phyloP scores from a whole-genome alignment of 768 basidiomycete species.

The Tylopilus rubrobrunneus region DNA sequence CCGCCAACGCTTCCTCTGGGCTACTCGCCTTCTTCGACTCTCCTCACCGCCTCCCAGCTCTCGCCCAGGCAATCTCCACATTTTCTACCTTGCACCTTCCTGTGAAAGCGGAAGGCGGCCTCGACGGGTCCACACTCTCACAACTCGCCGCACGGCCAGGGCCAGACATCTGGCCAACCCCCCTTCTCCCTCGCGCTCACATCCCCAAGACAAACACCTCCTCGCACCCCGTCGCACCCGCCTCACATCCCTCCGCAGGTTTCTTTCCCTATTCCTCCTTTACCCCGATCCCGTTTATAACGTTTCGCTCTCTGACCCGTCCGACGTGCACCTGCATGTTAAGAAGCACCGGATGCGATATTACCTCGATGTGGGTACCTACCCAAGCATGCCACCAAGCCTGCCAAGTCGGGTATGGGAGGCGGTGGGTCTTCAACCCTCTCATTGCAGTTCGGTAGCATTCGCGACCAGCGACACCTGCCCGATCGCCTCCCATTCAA shows the following conservation, averaged over 20 bases:
- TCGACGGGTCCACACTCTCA: conserved; percentile 30
- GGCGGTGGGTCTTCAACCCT: conserved; percentile 55
- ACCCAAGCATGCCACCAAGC: conserved; percentile 53
- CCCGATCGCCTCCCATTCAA: conserved; percentile 11
- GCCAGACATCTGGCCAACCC: conserved; percentile 29
- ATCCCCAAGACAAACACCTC: conserved; percentile 32
- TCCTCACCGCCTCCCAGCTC: conserved; percentile 36
- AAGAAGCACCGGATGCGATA: conserved; percentile 36
- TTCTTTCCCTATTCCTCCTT: conserved; percentile 37
- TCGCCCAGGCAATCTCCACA: conserved; percentile 37
- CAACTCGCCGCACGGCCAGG: conserved; percentile 34
- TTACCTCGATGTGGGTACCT: conserved; percentile 74
- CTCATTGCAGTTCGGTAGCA: conserved; percentile 62
- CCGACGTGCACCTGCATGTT: conserved; percentile 26
- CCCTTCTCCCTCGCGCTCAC: conserved; percentile 45
- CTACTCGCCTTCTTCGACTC: conserved; percentile 41
- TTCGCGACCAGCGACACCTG: conserved; percentile 17
- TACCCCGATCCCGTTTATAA: conserved; percentile 28
- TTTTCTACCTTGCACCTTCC: conserved; percentile 39
- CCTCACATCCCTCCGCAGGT: conserved; percentile 27
- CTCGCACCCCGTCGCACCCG: conserved; percentile 27
- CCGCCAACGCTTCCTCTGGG: conserved; percentile 26
- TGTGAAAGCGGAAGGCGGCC: conserved; percentile 42
- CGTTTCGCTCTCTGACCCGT: conserved; percentile 24
- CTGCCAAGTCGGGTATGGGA: conserved; percentile 29